Evolutionary conservation across 2,329 filamentous ascomycete genomes (phyloP).

Genomic region (Curvularia eragrostidis): DNA sequence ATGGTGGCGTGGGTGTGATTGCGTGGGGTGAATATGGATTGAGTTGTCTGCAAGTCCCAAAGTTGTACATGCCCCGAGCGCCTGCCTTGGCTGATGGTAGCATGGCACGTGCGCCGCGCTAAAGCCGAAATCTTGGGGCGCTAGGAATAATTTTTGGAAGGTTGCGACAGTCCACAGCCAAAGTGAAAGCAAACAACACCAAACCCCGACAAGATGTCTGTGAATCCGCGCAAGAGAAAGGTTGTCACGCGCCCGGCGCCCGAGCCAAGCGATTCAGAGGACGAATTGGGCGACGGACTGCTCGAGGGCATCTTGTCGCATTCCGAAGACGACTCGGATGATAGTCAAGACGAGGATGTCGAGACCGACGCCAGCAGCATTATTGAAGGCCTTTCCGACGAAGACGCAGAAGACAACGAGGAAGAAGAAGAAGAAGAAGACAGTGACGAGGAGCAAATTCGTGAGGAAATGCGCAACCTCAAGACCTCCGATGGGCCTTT

Average conservation of each 20-base stretch:
- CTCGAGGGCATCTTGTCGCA: slow-evolving; percentile 53
- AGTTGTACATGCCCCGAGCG: slow-evolving; percentile 6
- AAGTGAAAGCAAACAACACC: slow-evolving; percentile 10
- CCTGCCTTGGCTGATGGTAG: slow-evolving; percentile 14
- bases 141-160: slow-evolving; percentile 28
- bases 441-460: slow-evolving; percentile 52
- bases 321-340: slow-evolving; percentile 50
- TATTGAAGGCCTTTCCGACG: slow-evolving; percentile 42
- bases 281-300: slow-evolving; percentile 48
- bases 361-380: slow-evolving; percentile 44
- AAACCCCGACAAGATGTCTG: slow-evolving; percentile 34
- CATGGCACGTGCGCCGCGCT: slow-evolving; percentile 23
- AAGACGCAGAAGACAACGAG: slow-evolving; percentile 40
- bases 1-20: slow-evolving; percentile 4
- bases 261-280: slow-evolving; percentile 39
- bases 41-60: slow-evolving; percentile 5
- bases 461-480: slow-evolving; percentile 54
- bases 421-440: slow-evolving; percentile 46
- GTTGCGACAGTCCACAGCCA: slow-evolving; percentile 10
- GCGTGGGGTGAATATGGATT: slow-evolving; percentile 7
- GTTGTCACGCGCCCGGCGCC: slow-evolving; percentile 48
- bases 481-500: slow-evolving; percentile 43
- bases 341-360: slow-evolving; percentile 30
- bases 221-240: slow-evolving; percentile 60
- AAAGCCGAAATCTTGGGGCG: slow-evolving; percentile 38